Evolutionary conservation across 2,329 filamentous ascomycete species (phyloP), one percentile per base, ranked within the genome.

Genomic region (Clonostachys byssicola): DNA sequence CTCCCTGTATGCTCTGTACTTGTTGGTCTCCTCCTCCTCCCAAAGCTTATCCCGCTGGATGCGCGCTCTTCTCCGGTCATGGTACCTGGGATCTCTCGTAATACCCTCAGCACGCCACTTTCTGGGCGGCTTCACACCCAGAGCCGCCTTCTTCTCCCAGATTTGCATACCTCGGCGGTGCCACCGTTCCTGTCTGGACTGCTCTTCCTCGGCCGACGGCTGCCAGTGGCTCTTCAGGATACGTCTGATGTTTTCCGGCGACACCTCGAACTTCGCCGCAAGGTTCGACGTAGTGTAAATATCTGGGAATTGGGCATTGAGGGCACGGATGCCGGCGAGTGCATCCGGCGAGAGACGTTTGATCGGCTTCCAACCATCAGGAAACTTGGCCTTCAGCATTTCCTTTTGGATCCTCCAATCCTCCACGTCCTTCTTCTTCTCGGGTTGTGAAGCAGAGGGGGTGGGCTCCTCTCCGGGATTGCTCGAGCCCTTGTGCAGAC

Each of bases 261-360:
- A 91, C n/a, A 96, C 75, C 63, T 91, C 77, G 67, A 97, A 99
- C 56, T 90, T 82, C 2, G 83, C 61, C 1, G 92, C 82, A 13
- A 97, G 81, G 34, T 82, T 77, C 14, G 77, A 66, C 1, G 88
- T 95, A 5, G 86, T 88, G 70, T 91, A 96, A 48, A 78, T 75
- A 3, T 86, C 77, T 0, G 92, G 90, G 52, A 90, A 86, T 56
- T 90, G 84, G 23, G 78, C 72, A 64, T 96, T 83, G 34, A 99
- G 74, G 17, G 88, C 85, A 40, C 91, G 84, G 56, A 99, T 95
- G 40, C 91, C 92, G n/a, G 88, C 85, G 34, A 96, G 74, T 1
- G 92, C 90, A 65, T 97, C 92, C 0, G 94, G 94, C 1, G 94
- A 97, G 10, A 99, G 77, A 49, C 85, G 85, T 66, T 95, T 96